These are phyloP conservation scores for Leucocoprinus leucothites DNA, from an alignment of 768 basidiomycete genomes.

Conservation along the genomic window DNA sequence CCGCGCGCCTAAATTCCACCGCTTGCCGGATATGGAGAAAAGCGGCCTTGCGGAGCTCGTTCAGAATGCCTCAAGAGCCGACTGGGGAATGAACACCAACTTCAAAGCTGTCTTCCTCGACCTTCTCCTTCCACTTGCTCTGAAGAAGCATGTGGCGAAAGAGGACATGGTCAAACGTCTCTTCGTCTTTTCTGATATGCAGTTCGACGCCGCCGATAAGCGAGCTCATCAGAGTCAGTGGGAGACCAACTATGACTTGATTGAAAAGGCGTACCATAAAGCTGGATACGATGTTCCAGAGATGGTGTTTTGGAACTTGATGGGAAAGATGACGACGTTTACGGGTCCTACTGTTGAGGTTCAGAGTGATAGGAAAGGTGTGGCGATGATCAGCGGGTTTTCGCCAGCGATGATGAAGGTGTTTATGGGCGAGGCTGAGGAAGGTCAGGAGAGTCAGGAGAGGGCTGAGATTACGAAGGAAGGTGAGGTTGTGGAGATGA, in stretches of 20 bases:
- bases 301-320: constrained; percentile 72
- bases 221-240: constrained; percentile 26
- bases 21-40: constrained; percentile 36
- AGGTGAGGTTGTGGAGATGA: constrained; percentile 24
- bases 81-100: constrained; percentile 62
- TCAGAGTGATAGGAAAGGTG: constrained; percentile 50
- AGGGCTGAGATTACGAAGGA: constrained; percentile 35
- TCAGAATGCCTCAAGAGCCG: constrained; percentile 26
- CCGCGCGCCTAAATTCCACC: constrained; percentile 41
- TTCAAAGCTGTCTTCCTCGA: constrained; percentile 58
- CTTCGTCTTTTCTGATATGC: constrained; percentile 80
- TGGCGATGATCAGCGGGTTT: constrained; percentile 69
- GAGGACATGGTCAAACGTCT: constrained; percentile 76
- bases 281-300: constrained; percentile 73
- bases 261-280: constrained; percentile 49
- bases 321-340: constrained; percentile 9
- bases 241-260: constrained; percentile 61
- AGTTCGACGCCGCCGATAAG: constrained; percentile 46
- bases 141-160: constrained; percentile 49
- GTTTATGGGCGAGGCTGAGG: constrained; percentile 56
- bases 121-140: constrained; percentile 60
- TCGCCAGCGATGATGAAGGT: constrained; percentile 68
- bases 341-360: constrained; percentile 45
- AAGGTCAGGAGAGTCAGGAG: constrained; percentile 25
- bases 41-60: constrained; percentile 36